A percentile compares a stretch with the other conserved stretches of the same genome.
Evolutionary conservation across 129 eudicot species (phyloP).

Genomic region (Chrysanthemum makinoi): DNA sequence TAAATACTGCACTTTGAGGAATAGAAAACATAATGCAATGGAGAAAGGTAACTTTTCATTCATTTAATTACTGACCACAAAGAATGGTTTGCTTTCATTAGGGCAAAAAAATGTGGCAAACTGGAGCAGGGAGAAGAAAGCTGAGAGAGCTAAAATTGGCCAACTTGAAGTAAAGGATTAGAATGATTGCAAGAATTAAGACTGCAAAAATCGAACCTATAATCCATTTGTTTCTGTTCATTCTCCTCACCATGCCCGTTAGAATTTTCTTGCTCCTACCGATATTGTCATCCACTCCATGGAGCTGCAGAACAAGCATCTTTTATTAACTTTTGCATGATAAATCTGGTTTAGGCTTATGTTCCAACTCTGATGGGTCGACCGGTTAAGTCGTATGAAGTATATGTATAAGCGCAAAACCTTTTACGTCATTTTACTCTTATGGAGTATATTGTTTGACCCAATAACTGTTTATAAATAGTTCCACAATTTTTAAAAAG

Average conservation of each 20-base stretch:
- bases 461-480: background rate
- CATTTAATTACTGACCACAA: background rate
- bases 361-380: background rate
- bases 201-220: slow-evolving; percentile 35
- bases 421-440: background rate
- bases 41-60: background rate
- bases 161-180: slow-evolving; percentile 57
- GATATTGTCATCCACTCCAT: slow-evolving; percentile 61
- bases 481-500: background rate
- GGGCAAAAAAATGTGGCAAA: background rate
- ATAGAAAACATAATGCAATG: background rate
- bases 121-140: background rate
- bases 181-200: slow-evolving; percentile 38
- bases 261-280: slow-evolving; percentile 54
- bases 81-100: background rate
- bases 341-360: background rate
- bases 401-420: background rate
- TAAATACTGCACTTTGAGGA: too few relatives aligned
- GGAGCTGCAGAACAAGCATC: slow-evolving; percentile 39
- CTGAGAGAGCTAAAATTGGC: slow-evolving; percentile 34
- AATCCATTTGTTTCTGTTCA: slow-evolving; percentile 65
- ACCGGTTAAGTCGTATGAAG: background rate
- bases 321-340: background rate
- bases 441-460: background rate
- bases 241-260: slow-evolving; percentile 51